Conservation (phyloP, 257 asterid genomes). For the Nicotiana paniculata region DNA sequence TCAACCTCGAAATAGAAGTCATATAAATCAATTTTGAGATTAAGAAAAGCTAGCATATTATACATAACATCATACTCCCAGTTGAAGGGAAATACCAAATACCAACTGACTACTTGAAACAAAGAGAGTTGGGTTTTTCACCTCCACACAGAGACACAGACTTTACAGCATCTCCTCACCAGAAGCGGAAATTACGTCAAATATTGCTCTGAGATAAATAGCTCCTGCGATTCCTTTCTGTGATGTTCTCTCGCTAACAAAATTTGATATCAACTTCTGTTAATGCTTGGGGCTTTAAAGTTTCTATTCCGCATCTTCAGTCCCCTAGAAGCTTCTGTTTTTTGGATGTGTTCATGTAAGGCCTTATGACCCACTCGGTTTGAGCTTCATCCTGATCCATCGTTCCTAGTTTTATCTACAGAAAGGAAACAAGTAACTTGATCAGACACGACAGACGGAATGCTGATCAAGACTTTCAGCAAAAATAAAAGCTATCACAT, state of each 20-base stretch:
- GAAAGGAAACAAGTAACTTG: neutral
- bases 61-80: neutral
- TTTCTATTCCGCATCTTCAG: constrained; percentile 2
- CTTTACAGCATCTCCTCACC: neutral
- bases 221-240: neutral
- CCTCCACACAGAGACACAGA: neutral
- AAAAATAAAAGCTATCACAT: neutral
- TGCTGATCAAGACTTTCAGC: neutral
- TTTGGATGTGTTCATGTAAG: constrained; percentile 60
- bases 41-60: neutral
- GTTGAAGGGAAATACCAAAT: neutral
- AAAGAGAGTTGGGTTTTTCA: neutral
- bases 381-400: constrained; percentile 86
- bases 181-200: neutral
- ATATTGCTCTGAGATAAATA: neutral
- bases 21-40: neutral
- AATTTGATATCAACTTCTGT: neutral
- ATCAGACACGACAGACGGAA: neutral
- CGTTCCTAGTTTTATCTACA: constrained; percentile 70
- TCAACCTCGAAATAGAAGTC: neutral
- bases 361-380: constrained; percentile 54
- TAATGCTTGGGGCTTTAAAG: neutral
- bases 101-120: neutral
- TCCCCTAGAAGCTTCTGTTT: constrained; percentile 48
- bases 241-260: neutral